Evolutionary conservation across 1,284 basidiomycete genomes (phyloP), one percentile per base, ranked within the genome.

Genomic region (Irpex lacteus): DNA sequence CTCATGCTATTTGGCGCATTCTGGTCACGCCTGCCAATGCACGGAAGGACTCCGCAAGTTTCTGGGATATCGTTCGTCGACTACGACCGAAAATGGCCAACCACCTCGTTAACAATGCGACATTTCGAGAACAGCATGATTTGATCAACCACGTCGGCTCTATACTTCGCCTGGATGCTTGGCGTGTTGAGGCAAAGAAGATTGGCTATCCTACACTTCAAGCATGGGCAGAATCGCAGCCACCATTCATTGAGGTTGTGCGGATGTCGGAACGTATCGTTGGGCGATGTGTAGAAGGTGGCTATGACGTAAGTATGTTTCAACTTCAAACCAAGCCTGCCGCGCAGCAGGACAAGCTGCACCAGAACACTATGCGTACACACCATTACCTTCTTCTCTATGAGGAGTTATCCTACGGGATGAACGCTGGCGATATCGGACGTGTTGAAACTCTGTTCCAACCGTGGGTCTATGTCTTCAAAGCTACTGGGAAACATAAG

Each of bases 41-140:
- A 0, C 62, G 66, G 2, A 18, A 56, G 0, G 75, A 76, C 61
- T 4, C 60, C 0, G 72, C 65, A 1, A 66, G 63, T 53, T 52
- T 74, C 1, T 65, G 72, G 36, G 37, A 60, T 4, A 64, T 69
- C 32, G 65, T 73, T 9, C 65, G 64, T 0, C 34, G 66, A 0
- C 60, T 77, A 2, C 69, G 73, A 6, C 38, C 38, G 38, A 40
- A 0, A 73, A 75, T 0, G 65, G 71, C 13, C 74, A 80, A 58
- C 0, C 73, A 73, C 19, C 71, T 80, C 8, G 62, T 57, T 26
- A 60, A 59, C 1, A 73, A 74, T 5, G 75, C 77, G 0, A 72
- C 72, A 0, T 79, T 80, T 63, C 71, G 75, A 6, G 62, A 66
- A 2, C 75, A 76, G 67, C 77, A 80, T 57, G 74, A 79, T 15